Conservation (phyloP, 345 rosid species). For the Pugionium cornutum region DNA sequence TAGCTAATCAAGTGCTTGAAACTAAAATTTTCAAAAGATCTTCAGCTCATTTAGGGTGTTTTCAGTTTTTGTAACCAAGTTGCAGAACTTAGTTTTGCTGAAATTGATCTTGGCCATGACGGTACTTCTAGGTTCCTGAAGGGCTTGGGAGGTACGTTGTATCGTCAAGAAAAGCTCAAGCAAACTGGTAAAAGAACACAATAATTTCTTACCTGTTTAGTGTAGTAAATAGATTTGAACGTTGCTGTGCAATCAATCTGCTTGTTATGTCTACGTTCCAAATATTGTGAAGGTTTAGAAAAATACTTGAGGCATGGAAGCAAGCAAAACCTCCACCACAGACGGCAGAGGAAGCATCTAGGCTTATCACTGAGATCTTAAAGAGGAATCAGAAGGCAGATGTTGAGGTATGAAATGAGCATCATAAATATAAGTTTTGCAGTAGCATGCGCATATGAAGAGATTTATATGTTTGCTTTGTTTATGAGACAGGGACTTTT, state of each 20-base stretch:
- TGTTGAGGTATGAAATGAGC: constrained; percentile 63
- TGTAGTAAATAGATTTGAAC: constrained; percentile 6
- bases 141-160: constrained; percentile 65
- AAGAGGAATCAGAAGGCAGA: constrained; percentile 62
- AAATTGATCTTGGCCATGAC: constrained; percentile 4
- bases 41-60: no score
- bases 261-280: background rate
- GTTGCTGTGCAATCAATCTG: background rate
- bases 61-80: no score
- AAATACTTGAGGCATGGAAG: constrained; percentile 77
- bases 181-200: constrained; percentile 62
- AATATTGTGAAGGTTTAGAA: constrained; percentile 64
- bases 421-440: background rate
- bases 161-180: constrained; percentile 85
- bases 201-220: background rate
- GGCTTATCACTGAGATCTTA: constrained; percentile 60
- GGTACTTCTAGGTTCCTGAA: constrained; percentile 61
- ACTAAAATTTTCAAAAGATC: no score
- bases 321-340: constrained; percentile 79
- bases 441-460: constrained; percentile 4
- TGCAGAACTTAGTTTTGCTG: no score
- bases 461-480: background rate
- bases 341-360: constrained; percentile 70
- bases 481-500: constrained; percentile 56
- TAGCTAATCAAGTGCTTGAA: background rate